phyloP scores from a whole-genome alignment of 306 rosid species.

The Lablab purpureus region DNA sequence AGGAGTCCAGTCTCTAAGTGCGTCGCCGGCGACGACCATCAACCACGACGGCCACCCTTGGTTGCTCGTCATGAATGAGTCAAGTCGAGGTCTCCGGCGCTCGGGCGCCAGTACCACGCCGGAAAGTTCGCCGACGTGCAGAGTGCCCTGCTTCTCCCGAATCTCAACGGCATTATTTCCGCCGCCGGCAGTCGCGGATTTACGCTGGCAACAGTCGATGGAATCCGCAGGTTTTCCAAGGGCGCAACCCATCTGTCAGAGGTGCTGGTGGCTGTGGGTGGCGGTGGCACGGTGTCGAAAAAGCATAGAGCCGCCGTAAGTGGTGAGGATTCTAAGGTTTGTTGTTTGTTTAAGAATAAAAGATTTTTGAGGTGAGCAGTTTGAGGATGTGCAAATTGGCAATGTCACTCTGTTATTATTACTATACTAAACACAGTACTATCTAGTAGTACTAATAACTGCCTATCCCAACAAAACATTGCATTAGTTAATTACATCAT shows the following conservation, averaged over 20 bases:
- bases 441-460: not conserved
- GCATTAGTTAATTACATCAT: not conserved
- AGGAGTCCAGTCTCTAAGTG: constrained; percentile 85
- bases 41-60: constrained; percentile 95
- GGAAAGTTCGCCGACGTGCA: constrained; percentile 45
- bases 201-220: constrained; percentile 42
- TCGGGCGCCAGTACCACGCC: constrained; percentile 51
- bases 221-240: constrained; percentile 50
- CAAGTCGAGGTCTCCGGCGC: constrained; percentile 55
- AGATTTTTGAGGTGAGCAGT: constrained; percentile 24
- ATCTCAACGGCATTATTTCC: constrained; percentile 35
- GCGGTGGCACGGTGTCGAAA: constrained; percentile 28
- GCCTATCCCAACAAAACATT: not conserved
- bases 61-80: constrained; percentile 41
- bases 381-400: constrained; percentile 5
- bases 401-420: not conserved
- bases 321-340: constrained; percentile 19
- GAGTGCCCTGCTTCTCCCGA: constrained; percentile 44
- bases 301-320: constrained; percentile 45
- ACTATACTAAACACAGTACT: not conserved
- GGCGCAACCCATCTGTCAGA: constrained; percentile 78
- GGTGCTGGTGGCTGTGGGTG: constrained; percentile 11
- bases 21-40: constrained; percentile 80
- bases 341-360: not conserved
- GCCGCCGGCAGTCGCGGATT: constrained; percentile 19